A percentile compares a stretch with the other conserved stretches of the same genome.
These are phyloP conservation scores for Pythium brassicae DNA, from an alignment of 352 stramenopile species.

Conservation along the genomic window DNA sequence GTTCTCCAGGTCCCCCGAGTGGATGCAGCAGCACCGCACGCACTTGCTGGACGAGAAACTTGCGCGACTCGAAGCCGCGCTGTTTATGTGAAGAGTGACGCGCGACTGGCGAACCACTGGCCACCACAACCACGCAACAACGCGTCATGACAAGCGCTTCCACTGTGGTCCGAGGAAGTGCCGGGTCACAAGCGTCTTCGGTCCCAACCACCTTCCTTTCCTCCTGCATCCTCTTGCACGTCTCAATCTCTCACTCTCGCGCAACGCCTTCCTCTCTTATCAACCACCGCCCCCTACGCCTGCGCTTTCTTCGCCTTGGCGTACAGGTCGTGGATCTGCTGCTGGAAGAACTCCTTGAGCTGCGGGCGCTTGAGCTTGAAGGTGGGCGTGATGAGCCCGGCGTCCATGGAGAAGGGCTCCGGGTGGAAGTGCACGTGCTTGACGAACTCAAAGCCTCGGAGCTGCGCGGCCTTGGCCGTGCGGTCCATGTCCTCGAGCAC, in stretches of 20 bases:
- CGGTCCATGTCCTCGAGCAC: conserved; percentile 74
- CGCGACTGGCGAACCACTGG: too few species aligned
- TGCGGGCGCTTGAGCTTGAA: conserved; percentile 93
- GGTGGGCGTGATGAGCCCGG: conserved; percentile 92
- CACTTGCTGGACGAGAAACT: conserved; percentile 41
- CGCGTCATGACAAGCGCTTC: too few species aligned
- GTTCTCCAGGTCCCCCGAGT: conserved; percentile 45
- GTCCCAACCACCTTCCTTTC: too few species aligned
- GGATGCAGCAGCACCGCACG: conserved; percentile 33
- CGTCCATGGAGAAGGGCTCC: conserved; percentile 86
- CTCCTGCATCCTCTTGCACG: too few species aligned
- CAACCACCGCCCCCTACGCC: too few species aligned
- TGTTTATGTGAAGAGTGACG: conserved; percentile 22
- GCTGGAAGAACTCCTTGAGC: conserved; percentile 45
- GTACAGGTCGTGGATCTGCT: conserved; percentile 52
- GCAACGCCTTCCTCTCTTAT: too few species aligned
- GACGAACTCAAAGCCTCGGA: conserved; percentile 92
- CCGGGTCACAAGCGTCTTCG: too few species aligned
- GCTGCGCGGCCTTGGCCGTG: conserved; percentile 42
- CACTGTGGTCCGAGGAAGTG: too few species aligned
- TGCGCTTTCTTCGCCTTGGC: conserved; percentile 26
- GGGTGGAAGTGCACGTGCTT: conserved; percentile 86
- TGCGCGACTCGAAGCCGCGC: conserved; percentile 31
- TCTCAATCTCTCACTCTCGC: too few species aligned
- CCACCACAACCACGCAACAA: too few species aligned